Base-by-base conservation (phyloP, 148 eudicot species). In the Cornus kousa region DNA sequence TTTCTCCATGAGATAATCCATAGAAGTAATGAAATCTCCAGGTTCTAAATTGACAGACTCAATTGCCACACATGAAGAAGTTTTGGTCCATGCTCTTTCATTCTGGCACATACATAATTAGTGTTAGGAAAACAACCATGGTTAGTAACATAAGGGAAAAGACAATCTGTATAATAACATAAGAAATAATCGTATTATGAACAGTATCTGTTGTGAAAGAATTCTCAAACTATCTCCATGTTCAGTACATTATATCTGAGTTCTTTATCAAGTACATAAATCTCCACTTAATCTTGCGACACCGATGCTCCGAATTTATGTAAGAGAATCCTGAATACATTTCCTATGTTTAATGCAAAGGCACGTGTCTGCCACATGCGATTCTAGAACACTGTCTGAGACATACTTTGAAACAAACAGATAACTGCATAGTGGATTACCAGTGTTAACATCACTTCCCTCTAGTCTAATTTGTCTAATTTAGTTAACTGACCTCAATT, bases 1-100 rank as follows among this genome's bases (percentile, higher is more conserved):
- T 82, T 93, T 96, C 87, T 93, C 99, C 98, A 96, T 89, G 70
- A 96, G 87, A 92, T 92, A 96, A 76, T 96, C 97, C 79, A 92
- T 88, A 16, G 97, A 89, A 72, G 99, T 90, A 81, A 96, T 87
- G 74, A 65, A 79, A 74, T 96, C 97, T 20, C 86, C 99, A 74
- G 81, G 80, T 82, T 92, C 99, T 78, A 96, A 80, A 78, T 89
- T 94, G 79, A 93, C 82, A 68, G 86, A 84, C 73, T 85, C 85
- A 77, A 80, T 85, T 32, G 81, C 78, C 70, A 91, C 82, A 70
- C 87, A 66, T 80, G 78, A 78, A 60, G 77, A 77, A 28, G 76
- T 64, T 79, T 86, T 88, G 81, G 85, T 84, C 86, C 87, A 84
- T 74, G 86, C 80, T 80, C 82, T 86, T 79, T 77, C 91, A 88